These are phyloP conservation scores for Nitzschia putrida DNA, from an alignment of 108 stramenopile genomes.

Conservation along the genomic window DNA sequence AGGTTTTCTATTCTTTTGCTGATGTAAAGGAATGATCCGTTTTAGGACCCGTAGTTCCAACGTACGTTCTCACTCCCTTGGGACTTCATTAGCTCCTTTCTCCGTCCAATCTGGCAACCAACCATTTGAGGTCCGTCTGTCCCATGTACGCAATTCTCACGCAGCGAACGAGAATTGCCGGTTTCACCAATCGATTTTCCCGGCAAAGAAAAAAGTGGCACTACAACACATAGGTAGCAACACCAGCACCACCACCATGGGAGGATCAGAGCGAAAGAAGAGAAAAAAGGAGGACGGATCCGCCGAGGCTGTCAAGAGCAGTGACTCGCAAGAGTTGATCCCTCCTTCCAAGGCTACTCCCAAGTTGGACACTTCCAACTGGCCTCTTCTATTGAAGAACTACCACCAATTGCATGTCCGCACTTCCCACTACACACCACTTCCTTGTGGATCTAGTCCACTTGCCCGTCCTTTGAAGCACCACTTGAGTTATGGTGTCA, in stretches of 20 bases:
- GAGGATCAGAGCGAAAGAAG: slow-evolving; percentile 55
- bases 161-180: no score
- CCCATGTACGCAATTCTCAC: no score
- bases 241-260: slow-evolving; percentile 19
- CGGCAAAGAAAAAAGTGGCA: no score
- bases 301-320: slow-evolving; percentile 28
- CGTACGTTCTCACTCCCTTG: no score
- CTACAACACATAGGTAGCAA: not conserved
- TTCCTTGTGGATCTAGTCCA: slow-evolving; percentile 95
- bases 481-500: slow-evolving; percentile 96
- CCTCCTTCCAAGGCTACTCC: slow-evolving; percentile 80
- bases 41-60: no score
- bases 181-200: no score
- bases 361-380: slow-evolving; percentile 91
- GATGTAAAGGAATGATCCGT: no score
- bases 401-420: slow-evolving; percentile 95
- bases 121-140: no score
- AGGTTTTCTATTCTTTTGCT: no score
- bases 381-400: slow-evolving; percentile 98
- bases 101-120: no score
- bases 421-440: slow-evolving; percentile 98
- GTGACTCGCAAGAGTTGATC: slow-evolving; percentile 49
- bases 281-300: slow-evolving; percentile 70
- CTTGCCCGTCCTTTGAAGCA: slow-evolving; percentile 89
- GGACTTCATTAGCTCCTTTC: no score